phyloP scores from a whole-genome alignment of 2,329 filamentous ascomycete genomes.

The Colletotrichum magnum region DNA sequence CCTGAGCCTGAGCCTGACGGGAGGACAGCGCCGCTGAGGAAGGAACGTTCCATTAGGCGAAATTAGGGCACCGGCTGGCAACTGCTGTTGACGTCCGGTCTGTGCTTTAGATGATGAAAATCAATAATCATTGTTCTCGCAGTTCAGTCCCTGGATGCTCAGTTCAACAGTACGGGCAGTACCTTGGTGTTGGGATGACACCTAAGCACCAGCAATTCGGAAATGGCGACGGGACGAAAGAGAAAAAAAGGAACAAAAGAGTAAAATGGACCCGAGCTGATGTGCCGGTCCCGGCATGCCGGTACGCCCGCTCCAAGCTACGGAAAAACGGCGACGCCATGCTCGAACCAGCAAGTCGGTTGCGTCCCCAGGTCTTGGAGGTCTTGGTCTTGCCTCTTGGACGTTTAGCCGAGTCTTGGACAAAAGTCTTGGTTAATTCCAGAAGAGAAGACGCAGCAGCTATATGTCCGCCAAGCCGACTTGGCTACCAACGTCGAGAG shows the following conservation, averaged over 20 bases:
- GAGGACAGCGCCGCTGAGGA: too few relatives aligned
- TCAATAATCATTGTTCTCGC: too few relatives aligned
- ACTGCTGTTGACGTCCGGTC: too few relatives aligned
- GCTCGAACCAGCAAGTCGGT: conserved; percentile 3
- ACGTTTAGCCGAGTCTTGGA: conserved; percentile 4
- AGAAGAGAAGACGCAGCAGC: conserved; percentile 15
- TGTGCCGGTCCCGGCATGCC: conserved; percentile 21
- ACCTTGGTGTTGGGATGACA: background rate
- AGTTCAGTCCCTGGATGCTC: too few relatives aligned
- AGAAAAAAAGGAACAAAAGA: background rate
- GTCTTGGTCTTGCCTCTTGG: conserved; percentile 5
- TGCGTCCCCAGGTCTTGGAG: background rate
- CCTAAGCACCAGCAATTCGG: background rate
- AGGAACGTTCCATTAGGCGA: too few relatives aligned
- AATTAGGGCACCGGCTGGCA: too few relatives aligned
- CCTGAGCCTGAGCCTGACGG: too few relatives aligned
- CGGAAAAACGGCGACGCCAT: conserved; percentile 4
- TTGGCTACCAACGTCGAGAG: background rate
- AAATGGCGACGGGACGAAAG: background rate
- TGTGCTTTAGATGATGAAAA: too few relatives aligned
- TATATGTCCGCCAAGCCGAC: conserved; percentile 20
- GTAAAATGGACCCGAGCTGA: background rate
- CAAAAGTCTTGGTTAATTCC: background rate
- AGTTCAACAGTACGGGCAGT: too few relatives aligned
- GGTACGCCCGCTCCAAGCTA: conserved; percentile 25